Base-by-base conservation (phyloP, 148 eudicot species). In the Chenopodium quinoa region DNA sequence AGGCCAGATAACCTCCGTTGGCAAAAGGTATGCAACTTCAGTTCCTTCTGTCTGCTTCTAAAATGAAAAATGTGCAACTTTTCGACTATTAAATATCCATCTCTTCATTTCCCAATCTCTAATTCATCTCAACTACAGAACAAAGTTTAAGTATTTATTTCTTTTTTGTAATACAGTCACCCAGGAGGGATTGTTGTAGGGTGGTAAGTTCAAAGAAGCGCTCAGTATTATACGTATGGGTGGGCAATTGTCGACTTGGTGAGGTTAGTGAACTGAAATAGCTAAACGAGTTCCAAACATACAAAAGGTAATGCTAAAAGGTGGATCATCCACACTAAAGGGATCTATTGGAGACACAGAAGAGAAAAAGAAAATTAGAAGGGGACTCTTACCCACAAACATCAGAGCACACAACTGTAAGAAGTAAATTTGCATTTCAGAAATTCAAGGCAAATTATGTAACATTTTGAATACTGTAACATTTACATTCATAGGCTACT, bases 181-280 rank as follows among this genome's bases (percentile, higher is more conserved):
- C 88, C 44, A 80, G 88, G 77, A 83, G 86, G 63, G 83, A 86
- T 77, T 86, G 88, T 67, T 86, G 88, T 54, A 80, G 88, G 65
- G 86, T 86, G 46, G 20, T 83, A 31, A 64, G 72, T 46, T 79
- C 88, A 54, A 50, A 69, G 34, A 86, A 86, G 77, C 52, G 32
- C 2, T 79, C 91, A 78, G 78, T 69, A 48, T 73, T 89, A 86
- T 79, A 84, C 29, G 60, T 91, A 82, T 84, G 87, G 89, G 91
- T 91, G 73, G 89, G 89, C 16, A 84, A 77, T 32, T 91, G 94
- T 81, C 79, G 83, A 77, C 56, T 75, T 60, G 90, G 87, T 27
- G 94, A 90, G 81, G 50, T 90, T 29, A 86, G 86, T 79, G 91
- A 86, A 84, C 80, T 86, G 70, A 87, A 87, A 83, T 71, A 79